These are phyloP conservation scores for Aspergillus olivimuriae DNA, from an alignment of 495 filamentous ascomycete genomes.

Conservation along the genomic window DNA sequence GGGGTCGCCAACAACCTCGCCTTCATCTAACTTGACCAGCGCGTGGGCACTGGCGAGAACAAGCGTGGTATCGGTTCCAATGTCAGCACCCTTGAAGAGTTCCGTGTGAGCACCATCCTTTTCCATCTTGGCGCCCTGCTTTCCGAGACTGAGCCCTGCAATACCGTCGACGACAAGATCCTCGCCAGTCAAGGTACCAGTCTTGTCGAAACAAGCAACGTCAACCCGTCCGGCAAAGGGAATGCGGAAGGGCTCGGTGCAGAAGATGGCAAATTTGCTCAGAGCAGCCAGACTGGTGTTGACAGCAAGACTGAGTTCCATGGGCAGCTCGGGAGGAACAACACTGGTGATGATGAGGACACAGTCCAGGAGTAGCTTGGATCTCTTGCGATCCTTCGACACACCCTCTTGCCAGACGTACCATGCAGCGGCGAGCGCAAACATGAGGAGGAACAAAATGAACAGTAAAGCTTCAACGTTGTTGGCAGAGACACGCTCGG, in stretches of 20 bases:
- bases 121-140: constrained; percentile 60
- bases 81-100: constrained; percentile 57
- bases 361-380: constrained; percentile 94
- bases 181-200: constrained; percentile 92
- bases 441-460: constrained; percentile 93
- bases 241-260: constrained; percentile 98
- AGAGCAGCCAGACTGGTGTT: constrained; percentile 97
- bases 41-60: constrained; percentile 95
- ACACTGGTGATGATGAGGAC: constrained; percentile 96
- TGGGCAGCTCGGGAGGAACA: constrained; percentile 93
- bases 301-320: constrained; percentile 95
- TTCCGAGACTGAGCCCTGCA: constrained; percentile 73
- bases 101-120: constrained; percentile 72
- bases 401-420: constrained; percentile 99
- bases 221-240: constrained; percentile 94
- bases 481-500: constrained; percentile 95
- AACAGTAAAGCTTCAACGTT: constrained; percentile 92
- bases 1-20: constrained; percentile 93
- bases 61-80: constrained; percentile 76
- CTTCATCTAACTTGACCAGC: constrained; percentile 91
- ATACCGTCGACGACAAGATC: constrained; percentile 97
- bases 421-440: constrained; percentile 98
- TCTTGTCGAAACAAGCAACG: constrained; percentile 98
- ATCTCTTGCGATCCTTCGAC: constrained; percentile 84
- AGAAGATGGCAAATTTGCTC: constrained; percentile 94